These are phyloP conservation scores for Hypholoma sublateritium DNA, from an alignment of 768 basidiomycete species.

Conservation along the genomic window DNA sequence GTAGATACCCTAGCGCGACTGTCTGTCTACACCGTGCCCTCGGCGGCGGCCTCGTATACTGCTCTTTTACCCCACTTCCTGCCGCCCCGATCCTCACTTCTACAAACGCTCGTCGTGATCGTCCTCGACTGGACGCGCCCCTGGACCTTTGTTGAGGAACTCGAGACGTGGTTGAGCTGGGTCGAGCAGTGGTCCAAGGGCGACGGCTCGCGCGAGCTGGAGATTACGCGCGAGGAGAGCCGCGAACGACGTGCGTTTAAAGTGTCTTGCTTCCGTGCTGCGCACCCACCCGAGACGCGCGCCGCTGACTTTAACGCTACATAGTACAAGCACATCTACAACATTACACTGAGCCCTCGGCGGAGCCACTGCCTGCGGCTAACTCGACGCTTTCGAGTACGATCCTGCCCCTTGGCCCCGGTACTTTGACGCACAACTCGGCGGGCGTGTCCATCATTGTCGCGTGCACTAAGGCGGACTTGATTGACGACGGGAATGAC, in stretches of 20 bases:
- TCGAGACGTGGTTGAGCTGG: slow-evolving; percentile 85
- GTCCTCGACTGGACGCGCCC: slow-evolving; percentile 95
- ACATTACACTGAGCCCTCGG: slow-evolving; percentile 82
- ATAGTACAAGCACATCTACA: slow-evolving; percentile 87
- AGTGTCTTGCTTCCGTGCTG: neutral
- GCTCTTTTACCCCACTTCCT: slow-evolving; percentile 76
- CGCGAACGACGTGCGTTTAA: slow-evolving; percentile 72
- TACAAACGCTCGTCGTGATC: slow-evolving; percentile 79
- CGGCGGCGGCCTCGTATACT: slow-evolving; percentile 68
- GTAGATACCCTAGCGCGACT: slow-evolving; percentile 86
- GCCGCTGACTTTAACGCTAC: slow-evolving; percentile 5
- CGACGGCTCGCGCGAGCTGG: slow-evolving; percentile 67
- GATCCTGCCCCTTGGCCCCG: slow-evolving; percentile 79
- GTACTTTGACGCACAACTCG: slow-evolving; percentile 83
- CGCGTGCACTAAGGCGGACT: slow-evolving; percentile 89
- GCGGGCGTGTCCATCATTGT: slow-evolving; percentile 88
- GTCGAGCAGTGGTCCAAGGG: slow-evolving; percentile 79
- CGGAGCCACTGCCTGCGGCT: slow-evolving; percentile 61
- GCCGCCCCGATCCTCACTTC: slow-evolving; percentile 64
- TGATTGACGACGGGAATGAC: slow-evolving; percentile 83
- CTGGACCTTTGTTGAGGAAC: slow-evolving; percentile 85
- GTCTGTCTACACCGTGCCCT: slow-evolving; percentile 90
- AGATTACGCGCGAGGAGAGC: slow-evolving; percentile 77
- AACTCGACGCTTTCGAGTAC: slow-evolving; percentile 64
- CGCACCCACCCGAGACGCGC: neutral